Evolutionary conservation across 306 rosid genomes (phyloP).

Genomic region (Vachellia collinsii): DNA sequence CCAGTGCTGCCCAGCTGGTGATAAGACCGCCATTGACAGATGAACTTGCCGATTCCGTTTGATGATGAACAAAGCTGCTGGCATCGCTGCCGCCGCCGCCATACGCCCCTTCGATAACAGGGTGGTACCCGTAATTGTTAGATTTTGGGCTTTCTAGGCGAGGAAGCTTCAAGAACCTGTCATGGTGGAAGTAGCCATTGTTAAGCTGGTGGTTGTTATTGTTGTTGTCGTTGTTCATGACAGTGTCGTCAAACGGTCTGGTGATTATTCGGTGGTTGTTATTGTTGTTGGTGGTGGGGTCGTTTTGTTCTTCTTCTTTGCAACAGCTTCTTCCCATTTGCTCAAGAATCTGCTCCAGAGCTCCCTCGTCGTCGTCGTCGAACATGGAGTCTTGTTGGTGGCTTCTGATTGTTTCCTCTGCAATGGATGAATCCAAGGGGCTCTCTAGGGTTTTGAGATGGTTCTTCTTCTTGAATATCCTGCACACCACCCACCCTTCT

Average conservation of each 20-base stretch:
- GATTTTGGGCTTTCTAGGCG: constrained; percentile 78
- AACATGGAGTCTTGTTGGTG: constrained; percentile 36
- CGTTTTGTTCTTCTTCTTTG: constrained; percentile 65
- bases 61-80: not conserved
- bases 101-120: constrained; percentile 31
- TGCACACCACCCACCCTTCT: constrained; percentile 97
- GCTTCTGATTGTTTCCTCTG: constrained; percentile 45
- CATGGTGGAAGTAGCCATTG: constrained; percentile 31
- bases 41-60: not conserved
- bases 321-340: constrained; percentile 61
- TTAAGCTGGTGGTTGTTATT: constrained; percentile 13
- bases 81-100: not conserved
- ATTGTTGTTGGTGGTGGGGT: constrained; percentile 30
- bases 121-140: constrained; percentile 45
- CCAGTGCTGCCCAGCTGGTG: constrained; percentile 76
- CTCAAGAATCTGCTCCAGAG: constrained; percentile 71
- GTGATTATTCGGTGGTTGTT: not conserved
- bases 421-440: constrained; percentile 46
- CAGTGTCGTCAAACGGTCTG: constrained; percentile 38
- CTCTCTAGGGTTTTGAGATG: constrained; percentile 75
- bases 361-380: constrained; percentile 60
- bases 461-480: constrained; percentile 91
- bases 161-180: constrained; percentile 73
- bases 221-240: constrained; percentile 11
- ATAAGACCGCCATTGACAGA: constrained; percentile 35